phyloP scores from a whole-genome alignment of 202 grass and related monocot species.

The Zizania palustris region DNA sequence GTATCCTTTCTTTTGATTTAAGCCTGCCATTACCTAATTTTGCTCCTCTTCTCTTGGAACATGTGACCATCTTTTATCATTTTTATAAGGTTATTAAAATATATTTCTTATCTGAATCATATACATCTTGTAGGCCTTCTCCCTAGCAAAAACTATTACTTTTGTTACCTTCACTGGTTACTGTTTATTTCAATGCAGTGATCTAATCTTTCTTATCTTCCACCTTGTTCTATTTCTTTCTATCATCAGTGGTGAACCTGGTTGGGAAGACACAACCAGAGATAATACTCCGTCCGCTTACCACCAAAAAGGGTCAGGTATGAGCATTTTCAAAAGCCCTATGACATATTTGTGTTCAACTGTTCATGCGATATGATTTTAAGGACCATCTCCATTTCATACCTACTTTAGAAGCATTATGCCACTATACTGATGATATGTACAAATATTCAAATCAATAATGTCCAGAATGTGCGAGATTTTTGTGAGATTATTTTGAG shows the following conservation, averaged over 20 bases:
- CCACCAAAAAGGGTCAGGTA: slow-evolving; percentile 96
- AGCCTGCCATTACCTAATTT: slow-evolving; percentile 22
- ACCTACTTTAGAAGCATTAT: slow-evolving; percentile 10
- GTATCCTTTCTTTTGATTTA: slow-evolving; percentile 70
- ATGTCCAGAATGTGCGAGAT: slow-evolving; percentile 24
- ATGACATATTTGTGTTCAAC: slow-evolving; percentile 38
- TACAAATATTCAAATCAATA: slow-evolving; percentile 19
- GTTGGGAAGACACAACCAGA: slow-evolving; percentile 80
- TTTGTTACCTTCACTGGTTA: slow-evolving; percentile 21
- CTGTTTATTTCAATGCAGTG: slow-evolving; percentile 20
- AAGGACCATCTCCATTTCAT: slow-evolving; percentile 4
- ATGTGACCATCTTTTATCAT: not conserved
- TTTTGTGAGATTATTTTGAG: not conserved
- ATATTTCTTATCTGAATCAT: slow-evolving; percentile 1
- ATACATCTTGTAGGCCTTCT: not conserved
- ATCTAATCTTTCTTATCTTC: slow-evolving; percentile 46
- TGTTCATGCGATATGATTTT: slow-evolving; percentile 1
- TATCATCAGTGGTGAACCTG: slow-evolving; percentile 77
- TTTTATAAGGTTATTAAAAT: slow-evolving; percentile 28
- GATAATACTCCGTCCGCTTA: slow-evolving; percentile 83
- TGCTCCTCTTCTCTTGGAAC: slow-evolving; percentile 13
- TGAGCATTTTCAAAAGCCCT: slow-evolving; percentile 29
- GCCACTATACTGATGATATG: slow-evolving; percentile 20
- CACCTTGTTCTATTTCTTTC: slow-evolving; percentile 25
- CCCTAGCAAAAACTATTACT: not conserved